A percentile compares a stretch with the other conserved stretches of the same genome.
Evolutionary conservation across 306 rosid genomes (phyloP).

Genomic region (Lagenaria siceraria): DNA sequence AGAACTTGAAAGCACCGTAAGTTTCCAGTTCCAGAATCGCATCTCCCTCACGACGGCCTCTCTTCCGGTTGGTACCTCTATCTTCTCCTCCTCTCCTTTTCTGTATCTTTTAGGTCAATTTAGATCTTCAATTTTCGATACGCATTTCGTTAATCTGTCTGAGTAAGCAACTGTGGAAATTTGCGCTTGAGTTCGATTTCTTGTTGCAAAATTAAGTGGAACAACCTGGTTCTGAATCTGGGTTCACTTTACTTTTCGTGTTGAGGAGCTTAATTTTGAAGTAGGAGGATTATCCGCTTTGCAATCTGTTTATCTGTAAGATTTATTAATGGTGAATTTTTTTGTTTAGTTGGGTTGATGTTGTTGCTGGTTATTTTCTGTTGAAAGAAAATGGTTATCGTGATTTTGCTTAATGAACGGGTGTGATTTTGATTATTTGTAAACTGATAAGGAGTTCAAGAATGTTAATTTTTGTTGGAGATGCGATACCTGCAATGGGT

Average conservation of each 20-base stretch:
- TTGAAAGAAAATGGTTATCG: background rate
- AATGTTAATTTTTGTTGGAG: background rate
- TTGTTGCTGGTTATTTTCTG: background rate
- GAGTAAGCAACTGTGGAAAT: background rate
- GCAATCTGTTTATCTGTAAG: background rate
- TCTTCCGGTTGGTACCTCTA: background rate
- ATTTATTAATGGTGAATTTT: background rate
- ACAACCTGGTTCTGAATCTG: background rate
- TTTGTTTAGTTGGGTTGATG: background rate
- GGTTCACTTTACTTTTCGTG: background rate
- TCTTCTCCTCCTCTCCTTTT: background rate
- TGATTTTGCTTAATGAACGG: background rate
- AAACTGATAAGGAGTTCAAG: background rate
- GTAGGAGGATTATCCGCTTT: background rate
- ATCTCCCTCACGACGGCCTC: background rate
- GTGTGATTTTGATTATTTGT: background rate
- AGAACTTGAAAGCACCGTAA: background rate
- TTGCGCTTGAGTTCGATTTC: background rate
- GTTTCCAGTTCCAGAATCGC: background rate
- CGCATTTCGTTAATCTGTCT: background rate
- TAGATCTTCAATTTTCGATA: background rate
- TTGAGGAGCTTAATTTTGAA: background rate
- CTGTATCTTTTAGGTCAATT: background rate
- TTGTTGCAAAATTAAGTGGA: background rate
- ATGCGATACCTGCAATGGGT: background rate